Base-by-base conservation (phyloP, 306 rosid genomes). In the Rubus idaeus region DNA sequence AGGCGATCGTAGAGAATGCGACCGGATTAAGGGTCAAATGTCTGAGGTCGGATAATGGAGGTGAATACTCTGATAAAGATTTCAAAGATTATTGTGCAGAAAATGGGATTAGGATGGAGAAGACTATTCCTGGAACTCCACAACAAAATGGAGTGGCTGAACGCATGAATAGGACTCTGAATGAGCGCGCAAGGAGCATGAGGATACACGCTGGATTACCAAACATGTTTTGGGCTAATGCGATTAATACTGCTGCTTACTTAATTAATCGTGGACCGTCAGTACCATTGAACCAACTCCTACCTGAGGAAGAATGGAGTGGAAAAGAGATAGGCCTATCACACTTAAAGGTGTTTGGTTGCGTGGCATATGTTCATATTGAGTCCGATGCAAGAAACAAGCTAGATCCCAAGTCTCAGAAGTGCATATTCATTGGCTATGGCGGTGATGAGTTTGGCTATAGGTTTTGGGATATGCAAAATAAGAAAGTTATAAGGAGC, bases 181-280 rank as follows among this genome's bases (percentile, higher is more conserved):
- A 42, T 63, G 70, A 61, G 56, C 26, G 4, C 4, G 68, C 57
- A 4, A 56, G 56, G 49, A 74, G 77, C n/a, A 74, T 57, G 68
- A 4, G 42, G 13, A 39, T 56, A 37, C 68, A 57, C 47, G 18
- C 17, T 0, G 10, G 70, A 0, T 42, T 42, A 0, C 23, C 42
- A 4, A 12, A 58, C 53, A 57, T 6, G 13, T 74, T 58, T 39
- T 74, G 9, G 46, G 26, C 1, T 55, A 11, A 55, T 55, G 60
- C 4, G 4, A 3, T 20, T 30, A 53, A 72, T 1, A 53, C 50
- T 7, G 9, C 14, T 2, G 5, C 63, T 21, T 72, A 52, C 49
- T 53, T 72, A 44, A 72, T 50, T 44, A 52, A 72, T 16, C 3
- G 26, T 8, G 64, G 76, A 3, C 26, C 50, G 9, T 72, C 65